Percentiles rank a stretch among this genome's conserved stretches.
Evolutionary conservation across 495 filamentous ascomycete genomes (phyloP).

Genomic region (Monascus purpureus): DNA sequence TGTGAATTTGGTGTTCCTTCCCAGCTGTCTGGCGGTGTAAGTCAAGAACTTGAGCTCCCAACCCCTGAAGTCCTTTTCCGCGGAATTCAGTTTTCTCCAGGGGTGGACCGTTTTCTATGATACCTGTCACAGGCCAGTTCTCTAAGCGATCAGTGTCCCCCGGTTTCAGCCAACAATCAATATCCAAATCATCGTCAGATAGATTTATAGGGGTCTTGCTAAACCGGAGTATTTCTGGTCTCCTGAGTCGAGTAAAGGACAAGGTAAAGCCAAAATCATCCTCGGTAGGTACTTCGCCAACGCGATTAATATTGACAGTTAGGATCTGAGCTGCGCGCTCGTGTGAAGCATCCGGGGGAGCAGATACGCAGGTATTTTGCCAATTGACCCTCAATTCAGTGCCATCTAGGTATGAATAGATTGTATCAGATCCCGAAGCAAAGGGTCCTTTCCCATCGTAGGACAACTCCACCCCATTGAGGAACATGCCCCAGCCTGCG

Average conservation of each 20-base stretch:
- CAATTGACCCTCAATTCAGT: slow-evolving; percentile 22
- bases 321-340: slow-evolving; percentile 30
- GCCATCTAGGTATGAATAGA: slow-evolving; percentile 15
- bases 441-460: slow-evolving; percentile 18
- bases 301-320: slow-evolving; percentile 26
- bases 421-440: slow-evolving; percentile 14
- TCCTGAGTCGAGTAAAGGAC: slow-evolving; percentile 29
- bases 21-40: slow-evolving; percentile 1
- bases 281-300: slow-evolving; percentile 18
- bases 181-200: slow-evolving; percentile 2
- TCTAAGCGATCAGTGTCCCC: background rate
- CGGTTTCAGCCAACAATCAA: slow-evolving; percentile 4
- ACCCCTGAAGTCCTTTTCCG: slow-evolving; percentile 16
- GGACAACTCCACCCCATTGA: slow-evolving; percentile 21
- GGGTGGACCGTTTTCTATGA: slow-evolving; percentile 1
- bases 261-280: slow-evolving; percentile 26
- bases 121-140: background rate
- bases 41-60: slow-evolving; percentile 2
- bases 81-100: slow-evolving; percentile 11
- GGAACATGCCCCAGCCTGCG: slow-evolving; percentile 18
- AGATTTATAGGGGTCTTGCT: slow-evolving; percentile 15
- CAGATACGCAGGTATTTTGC: slow-evolving; percentile 29
- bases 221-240: slow-evolving; percentile 23
- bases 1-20: slow-evolving; percentile 4
- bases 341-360: slow-evolving; percentile 10